phyloP scores from a whole-genome alignment of 2,329 filamentous ascomycete genomes.

The Plectosphaerella sp. region DNA sequence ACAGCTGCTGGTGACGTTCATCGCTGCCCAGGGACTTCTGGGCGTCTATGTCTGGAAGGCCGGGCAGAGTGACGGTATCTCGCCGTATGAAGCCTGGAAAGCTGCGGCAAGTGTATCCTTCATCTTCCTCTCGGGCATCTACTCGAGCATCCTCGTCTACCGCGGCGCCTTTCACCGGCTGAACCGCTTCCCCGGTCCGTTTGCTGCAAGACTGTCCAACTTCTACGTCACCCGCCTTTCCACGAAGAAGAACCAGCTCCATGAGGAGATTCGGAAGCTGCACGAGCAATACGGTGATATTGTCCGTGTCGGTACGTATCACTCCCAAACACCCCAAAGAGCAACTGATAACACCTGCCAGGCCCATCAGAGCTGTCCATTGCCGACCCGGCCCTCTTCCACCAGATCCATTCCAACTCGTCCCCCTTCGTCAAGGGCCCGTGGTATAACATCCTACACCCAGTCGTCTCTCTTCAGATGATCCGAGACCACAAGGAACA shows the following conservation, averaged over 20 bases:
- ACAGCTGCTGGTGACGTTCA: slow-evolving; percentile 7
- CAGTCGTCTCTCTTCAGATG: slow-evolving; percentile 22
- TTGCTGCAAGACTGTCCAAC: slow-evolving; percentile 18
- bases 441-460: slow-evolving; percentile 26
- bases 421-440: slow-evolving; percentile 24
- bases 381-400: slow-evolving; percentile 19
- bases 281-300: slow-evolving; percentile 23
- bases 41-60: slow-evolving; percentile 1
- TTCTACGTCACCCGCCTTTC: slow-evolving; percentile 13
- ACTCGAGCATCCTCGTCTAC: slow-evolving; percentile 15
- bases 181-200: slow-evolving; percentile 21
- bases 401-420: slow-evolving; percentile 19
- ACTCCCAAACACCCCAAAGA: background rate
- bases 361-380: slow-evolving; percentile 27
- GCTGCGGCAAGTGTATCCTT: background rate
- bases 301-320: slow-evolving; percentile 18
- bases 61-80: background rate
- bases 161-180: slow-evolving; percentile 18
- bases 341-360: slow-evolving; percentile 5
- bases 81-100: background rate
- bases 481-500: slow-evolving; percentile 24
- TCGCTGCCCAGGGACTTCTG: slow-evolving; percentile 2
- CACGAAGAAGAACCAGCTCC: slow-evolving; percentile 16
- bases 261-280: slow-evolving; percentile 18
- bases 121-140: slow-evolving; percentile 8